Evolutionary conservation across 768 basidiomycete genomes (phyloP), one percentile per base, ranked within the genome.

Genomic region (Russula sp.): DNA sequence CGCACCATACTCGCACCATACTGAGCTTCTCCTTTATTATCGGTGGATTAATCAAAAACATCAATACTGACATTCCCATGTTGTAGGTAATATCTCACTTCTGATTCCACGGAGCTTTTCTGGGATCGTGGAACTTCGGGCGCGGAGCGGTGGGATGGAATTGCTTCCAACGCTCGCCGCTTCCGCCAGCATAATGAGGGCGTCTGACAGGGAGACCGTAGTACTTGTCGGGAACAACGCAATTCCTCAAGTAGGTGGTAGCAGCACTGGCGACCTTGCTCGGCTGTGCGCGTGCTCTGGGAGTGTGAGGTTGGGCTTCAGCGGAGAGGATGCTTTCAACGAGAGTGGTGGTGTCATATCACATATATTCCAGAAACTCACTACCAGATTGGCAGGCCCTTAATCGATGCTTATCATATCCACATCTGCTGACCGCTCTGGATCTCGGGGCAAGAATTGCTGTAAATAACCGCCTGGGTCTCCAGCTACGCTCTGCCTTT

Each of bases 31-130:
- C 26, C 28, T 44, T 58, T 53, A 57, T 63, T 51, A 32, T 62
- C 34, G 26, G 42, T 57, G 34, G 28, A 54, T 63, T 49, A 18
- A 57, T 36, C 46, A 59, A 55, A 54, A 44, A 49, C 22, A 38
- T 55, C 18, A 32, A 56, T 46, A 34, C 64, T 65, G 54, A 65
- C 64, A 61, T 65, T 51, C 64, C 24, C 22, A 28, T 42, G 36
- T 61, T 61, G 48, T 59, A 66, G 65, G 65, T 53, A 66, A 66
- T 57, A 46, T 65, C 30, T 44, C 62, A 50, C 55, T 67, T 57
- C 59, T 67, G 42, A 56, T 67, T n/a, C 67, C 67, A 53, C 67
- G 64, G 59, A 66, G 26, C 55, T 67, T 61, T 57, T 56, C 59
- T 42, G 64, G 67, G 34, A 3, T 66, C 32, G 55, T 66, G 49